Base-by-base conservation (phyloP, 2,329 filamentous ascomycete species). In the Phaeomoniella chlamydospora region DNA sequence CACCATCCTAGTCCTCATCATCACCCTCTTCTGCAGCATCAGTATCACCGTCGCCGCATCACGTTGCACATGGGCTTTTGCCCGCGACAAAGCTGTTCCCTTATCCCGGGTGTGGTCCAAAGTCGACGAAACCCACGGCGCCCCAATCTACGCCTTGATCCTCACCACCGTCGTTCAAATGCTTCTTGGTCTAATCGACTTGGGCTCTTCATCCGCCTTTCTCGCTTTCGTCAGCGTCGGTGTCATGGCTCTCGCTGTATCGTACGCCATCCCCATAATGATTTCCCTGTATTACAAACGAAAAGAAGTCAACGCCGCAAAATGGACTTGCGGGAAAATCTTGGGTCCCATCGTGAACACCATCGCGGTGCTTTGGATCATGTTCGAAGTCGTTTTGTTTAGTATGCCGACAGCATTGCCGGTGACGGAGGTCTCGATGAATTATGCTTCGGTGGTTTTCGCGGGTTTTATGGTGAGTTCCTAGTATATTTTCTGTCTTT, bases 391-490 rank as follows among this genome's bases (percentile, higher is more conserved):
- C 18, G 58, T 72, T 2, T 45, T 74, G 3, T 74, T 74, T 49
- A 67, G 61, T 26, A 62, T 60, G 51, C 72, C 72, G 2, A 65
- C 60, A 11, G 63, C 64, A 17, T 53, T 70, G 34, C 70, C 71
- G 3, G 68, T 71, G 39, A 70, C 61, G 2, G 56, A 57, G 1
- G 62, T 56, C 1, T 64, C 64, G 36, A 72, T 70, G 54, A 75
- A 74, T 42, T 75, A 75, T 45, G 68, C 70, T 2, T 61, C 60
- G 30, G 70, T 74, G 1, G 71, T 77, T 2, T 67, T 76, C 41
- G 59, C 68, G 5, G 55, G 74, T n/a, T 26, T 26, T n/a, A 26
- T 26, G 22, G n/a, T n/a, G n/a, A n/a, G n/a, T n/a, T n/a, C n/a
- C n/a, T n/a, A n/a, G n/a, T n/a, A n/a, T n/a, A n/a, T n/a, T n/a